phyloP scores from a whole-genome alignment of 2,329 filamentous ascomycete species.

The Aspergillus tamarii region DNA sequence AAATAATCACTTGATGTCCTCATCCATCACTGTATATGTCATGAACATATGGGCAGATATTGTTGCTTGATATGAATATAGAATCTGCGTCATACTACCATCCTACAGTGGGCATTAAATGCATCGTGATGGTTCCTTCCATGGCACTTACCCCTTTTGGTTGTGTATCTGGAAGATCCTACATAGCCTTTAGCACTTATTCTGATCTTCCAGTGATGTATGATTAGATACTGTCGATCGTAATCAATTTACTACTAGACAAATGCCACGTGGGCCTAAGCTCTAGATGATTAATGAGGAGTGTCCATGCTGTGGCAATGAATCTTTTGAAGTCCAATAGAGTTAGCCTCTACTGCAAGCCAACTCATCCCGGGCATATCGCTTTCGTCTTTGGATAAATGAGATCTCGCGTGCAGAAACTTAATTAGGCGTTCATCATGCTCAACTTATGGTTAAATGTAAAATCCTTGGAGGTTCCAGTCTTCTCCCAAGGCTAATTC shows the following conservation, averaged over 20 bases:
- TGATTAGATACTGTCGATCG: neutral
- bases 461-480: neutral
- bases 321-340: neutral
- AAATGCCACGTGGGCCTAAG: neutral
- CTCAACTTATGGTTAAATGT: neutral
- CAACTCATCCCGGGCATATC: neutral
- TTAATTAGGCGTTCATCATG: neutral
- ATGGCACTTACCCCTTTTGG: neutral
- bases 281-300: neutral
- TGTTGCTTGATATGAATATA: neutral
- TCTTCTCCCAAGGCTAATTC: neutral
- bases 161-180: neutral
- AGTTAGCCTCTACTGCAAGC: slow-evolving; percentile 2
- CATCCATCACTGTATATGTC: neutral
- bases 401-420: neutral
- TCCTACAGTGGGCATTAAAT: neutral
- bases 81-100: neutral
- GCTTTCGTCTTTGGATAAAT: neutral
- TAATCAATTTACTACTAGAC: neutral
- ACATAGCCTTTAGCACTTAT: neutral
- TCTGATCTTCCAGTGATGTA: neutral
- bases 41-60: neutral
- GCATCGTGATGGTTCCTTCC: neutral
- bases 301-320: neutral
- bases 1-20: neutral